phyloP scores from a whole-genome alignment of 179 eudicot genomes.

The Kewa caespitosa region DNA sequence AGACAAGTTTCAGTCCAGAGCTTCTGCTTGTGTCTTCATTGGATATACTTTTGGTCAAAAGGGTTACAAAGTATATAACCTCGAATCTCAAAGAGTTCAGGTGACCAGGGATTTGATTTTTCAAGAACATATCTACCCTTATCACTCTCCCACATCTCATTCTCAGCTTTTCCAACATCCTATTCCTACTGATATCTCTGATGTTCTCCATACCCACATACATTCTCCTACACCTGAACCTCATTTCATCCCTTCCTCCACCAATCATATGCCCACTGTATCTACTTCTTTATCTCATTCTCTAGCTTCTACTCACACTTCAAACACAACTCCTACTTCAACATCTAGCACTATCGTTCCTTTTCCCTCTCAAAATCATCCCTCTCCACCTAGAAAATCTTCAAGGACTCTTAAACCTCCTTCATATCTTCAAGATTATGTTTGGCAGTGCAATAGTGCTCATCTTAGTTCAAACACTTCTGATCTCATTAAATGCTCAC shows the following conservation, averaged over 20 bases:
- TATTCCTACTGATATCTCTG: neutral
- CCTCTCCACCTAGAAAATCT: neutral
- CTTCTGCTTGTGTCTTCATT: neutral
- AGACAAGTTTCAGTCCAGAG: neutral
- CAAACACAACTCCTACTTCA: too few relatives aligned
- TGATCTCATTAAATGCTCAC: neutral
- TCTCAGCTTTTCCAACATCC: neutral
- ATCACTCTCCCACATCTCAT: neutral
- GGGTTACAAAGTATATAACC: neutral
- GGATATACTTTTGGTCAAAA: neutral
- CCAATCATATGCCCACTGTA: neutral
- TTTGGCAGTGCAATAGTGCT: neutral
- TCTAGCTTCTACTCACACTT: too few relatives aligned
- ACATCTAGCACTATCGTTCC: neutral
- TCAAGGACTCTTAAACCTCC: neutral
- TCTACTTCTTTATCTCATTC: too few relatives aligned
- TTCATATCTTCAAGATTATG: neutral
- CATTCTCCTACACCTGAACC: neutral
- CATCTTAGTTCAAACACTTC: neutral
- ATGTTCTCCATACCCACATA: neutral
- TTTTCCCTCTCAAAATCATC: too few relatives aligned
- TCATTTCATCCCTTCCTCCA: neutral
- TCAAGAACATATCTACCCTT: neutral
- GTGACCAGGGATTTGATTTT: neutral
- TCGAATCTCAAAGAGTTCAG: neutral